Evolutionary conservation across 768 basidiomycete species (phyloP).

Genomic region (Cystobasidium tubakii): DNA sequence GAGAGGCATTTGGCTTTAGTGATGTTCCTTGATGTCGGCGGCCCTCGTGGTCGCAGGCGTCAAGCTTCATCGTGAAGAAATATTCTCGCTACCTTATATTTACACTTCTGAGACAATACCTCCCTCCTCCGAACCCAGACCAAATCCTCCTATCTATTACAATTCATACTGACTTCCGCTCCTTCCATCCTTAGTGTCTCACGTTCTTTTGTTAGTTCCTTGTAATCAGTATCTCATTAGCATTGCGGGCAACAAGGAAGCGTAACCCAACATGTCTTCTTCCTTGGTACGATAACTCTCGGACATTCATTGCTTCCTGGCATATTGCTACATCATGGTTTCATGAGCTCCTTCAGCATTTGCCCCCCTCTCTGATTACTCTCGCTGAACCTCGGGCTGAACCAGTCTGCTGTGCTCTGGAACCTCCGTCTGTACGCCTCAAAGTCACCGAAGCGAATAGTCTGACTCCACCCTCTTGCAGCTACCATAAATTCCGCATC

Average conservation of each 20-base stretch:
- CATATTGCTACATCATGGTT: conserved; percentile 1
- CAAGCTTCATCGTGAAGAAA: conserved; percentile 35
- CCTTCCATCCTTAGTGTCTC: not conserved
- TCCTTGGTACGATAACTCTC: no score
- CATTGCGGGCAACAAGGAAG: no score
- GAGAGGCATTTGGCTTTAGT: conserved; percentile 41
- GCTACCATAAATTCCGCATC: conserved; percentile 92
- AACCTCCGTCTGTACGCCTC: conserved; percentile 79
- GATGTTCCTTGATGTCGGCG: conserved; percentile 11
- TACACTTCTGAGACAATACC: conserved; percentile 31
- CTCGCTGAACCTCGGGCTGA: conserved; percentile 79
- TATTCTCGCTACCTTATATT: conserved; percentile 37
- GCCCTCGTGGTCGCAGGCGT: conserved; percentile 23
- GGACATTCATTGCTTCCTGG: no score
- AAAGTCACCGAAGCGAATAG: conserved; percentile 84
- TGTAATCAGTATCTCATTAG: not conserved
- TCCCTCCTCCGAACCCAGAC: not conserved
- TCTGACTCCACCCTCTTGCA: conserved; percentile 91
- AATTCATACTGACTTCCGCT: not conserved
- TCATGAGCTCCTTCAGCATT: conserved; percentile 35
- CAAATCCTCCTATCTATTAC: not conserved
- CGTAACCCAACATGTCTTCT: not conserved
- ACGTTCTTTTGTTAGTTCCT: not conserved
- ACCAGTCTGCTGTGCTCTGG: conserved; percentile 70
- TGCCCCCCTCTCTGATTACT: conserved; percentile 49